Evolutionary conservation across 23 red algal species (phyloP), one percentile per base, ranked within the genome.

Genomic region (Gracilariopsis chorda): DNA sequence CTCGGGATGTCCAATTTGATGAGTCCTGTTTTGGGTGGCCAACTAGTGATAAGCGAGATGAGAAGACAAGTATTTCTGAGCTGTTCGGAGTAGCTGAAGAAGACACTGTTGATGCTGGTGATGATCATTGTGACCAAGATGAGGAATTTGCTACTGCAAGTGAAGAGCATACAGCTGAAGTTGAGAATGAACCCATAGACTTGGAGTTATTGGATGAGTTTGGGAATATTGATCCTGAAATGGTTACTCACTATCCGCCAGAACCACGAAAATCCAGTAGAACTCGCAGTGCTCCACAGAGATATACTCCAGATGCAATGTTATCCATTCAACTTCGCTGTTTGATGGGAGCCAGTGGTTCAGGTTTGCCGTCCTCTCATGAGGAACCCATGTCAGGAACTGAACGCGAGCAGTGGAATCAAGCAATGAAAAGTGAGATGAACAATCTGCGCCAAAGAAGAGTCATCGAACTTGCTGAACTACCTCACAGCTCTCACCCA

Each of bases 351-450:
- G 16, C 55, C 55, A 11, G 55, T n/a, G 19, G 55, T 40, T 28
- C 20, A 58, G 32, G 32, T 1, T 29, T 82, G 48, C 77, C 77
- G 33, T 36, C 45, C 36, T 69, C 57, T 2, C 69, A 51, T 51
- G 45, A 51, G 47, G 60, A 84, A 16, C 58, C 80, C 42, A 51
- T 84, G 45, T 48, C 35, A 47, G 7, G 40, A 8, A 49, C 23
- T 62, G 55, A 84, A 47, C 55, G 36, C 10, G 10, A 33, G 29
- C 35, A 84, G 7, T 67, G 80, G 80, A 11, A 51, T 24, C 55
- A 70, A 27, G 34, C 80, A 49, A 84, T 86, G 82, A 35, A 57
- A 40, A 51, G 16, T 40, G 82, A 86, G 44, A 52, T 86, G 40
- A 2, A 73, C 1, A 65, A 70, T 34, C 39, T 86, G 0, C 7